Evolutionary conservation across 306 rosid genomes (phyloP).

Genomic region (Sophora flavescens): DNA sequence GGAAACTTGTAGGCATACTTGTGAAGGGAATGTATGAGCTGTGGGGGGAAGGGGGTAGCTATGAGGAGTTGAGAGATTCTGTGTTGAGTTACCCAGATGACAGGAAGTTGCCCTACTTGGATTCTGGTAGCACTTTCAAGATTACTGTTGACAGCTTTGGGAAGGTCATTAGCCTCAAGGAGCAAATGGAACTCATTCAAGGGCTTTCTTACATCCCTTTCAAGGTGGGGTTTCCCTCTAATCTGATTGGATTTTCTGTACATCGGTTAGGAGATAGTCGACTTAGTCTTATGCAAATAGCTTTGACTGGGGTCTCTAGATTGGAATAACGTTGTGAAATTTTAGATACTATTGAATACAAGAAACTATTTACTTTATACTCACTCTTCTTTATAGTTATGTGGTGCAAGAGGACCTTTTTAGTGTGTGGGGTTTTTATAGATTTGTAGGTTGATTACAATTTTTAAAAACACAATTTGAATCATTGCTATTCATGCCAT

Average conservation of each 20-base stretch:
- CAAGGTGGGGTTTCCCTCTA: slow-evolving; percentile 60
- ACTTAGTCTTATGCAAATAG: background rate
- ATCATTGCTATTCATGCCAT: slow-evolving; percentile 5
- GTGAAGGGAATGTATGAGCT: slow-evolving; percentile 96
- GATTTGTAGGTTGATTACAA: background rate
- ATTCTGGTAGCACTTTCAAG: slow-evolving; percentile 76
- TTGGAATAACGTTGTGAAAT: slow-evolving; percentile 8
- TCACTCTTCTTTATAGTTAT: background rate
- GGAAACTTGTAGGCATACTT: slow-evolving; percentile 71
- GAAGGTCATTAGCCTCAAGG: slow-evolving; percentile 71
- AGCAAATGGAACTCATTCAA: slow-evolving; percentile 77
- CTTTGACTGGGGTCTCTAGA: background rate
- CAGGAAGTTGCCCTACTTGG: slow-evolving; percentile 77
- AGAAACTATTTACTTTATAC: background rate
- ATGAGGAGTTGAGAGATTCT: slow-evolving; percentile 79
- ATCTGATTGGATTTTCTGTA: background rate
- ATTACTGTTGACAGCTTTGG: slow-evolving; percentile 87
- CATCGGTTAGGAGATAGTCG: background rate
- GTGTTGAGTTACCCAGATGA: slow-evolving; percentile 71
- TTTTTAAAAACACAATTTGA: slow-evolving; percentile 18
- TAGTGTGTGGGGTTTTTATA: slow-evolving; percentile 5
- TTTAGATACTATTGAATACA: slow-evolving; percentile 2
- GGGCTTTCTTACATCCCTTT: slow-evolving; percentile 81
- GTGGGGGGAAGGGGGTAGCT: slow-evolving; percentile 90
- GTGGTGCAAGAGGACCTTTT: background rate